These are phyloP conservation scores for Arachis monticola DNA, from an alignment of 331 rosid species.

Conservation along the genomic window DNA sequence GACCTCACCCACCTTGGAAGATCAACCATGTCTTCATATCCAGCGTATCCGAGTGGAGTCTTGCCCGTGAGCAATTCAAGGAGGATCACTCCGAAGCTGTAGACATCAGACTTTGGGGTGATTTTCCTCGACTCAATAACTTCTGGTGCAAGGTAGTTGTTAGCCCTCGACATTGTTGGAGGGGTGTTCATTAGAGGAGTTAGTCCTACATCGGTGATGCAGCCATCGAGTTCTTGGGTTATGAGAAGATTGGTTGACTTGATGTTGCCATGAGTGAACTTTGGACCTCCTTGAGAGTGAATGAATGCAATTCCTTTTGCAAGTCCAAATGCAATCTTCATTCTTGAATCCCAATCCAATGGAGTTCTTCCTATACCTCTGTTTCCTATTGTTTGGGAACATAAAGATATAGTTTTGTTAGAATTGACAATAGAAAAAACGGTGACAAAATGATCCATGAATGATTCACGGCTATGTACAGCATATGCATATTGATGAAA, in stretches of 20 bases:
- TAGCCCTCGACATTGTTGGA: constrained; percentile 51
- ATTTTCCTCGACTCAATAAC: constrained; percentile 53
- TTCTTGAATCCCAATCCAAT: constrained; percentile 71
- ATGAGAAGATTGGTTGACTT: constrained; percentile 81
- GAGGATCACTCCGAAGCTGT: constrained; percentile 83
- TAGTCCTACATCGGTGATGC: constrained; percentile 71
- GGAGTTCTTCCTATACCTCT: constrained; percentile 60
- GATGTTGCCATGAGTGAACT: constrained; percentile 72
- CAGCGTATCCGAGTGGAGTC: constrained; percentile 59
- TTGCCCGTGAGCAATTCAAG: constrained; percentile 84
- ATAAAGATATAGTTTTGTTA: not conserved
- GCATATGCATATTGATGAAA: constrained; percentile 8
- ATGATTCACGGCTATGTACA: not conserved
- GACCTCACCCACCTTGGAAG: constrained; percentile 81
- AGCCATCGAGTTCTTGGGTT: constrained; percentile 57
- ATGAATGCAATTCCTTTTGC: constrained; percentile 74
- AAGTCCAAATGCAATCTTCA: constrained; percentile 60
- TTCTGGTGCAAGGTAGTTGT: constrained; percentile 74
- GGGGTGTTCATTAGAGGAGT: constrained; percentile 59
- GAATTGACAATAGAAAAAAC: not conserved
- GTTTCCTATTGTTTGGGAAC: constrained; percentile 52
- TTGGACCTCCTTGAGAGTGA: constrained; percentile 58
- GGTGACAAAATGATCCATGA: constrained; percentile 1
- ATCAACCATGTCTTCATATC: constrained; percentile 64
- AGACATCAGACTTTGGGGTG: constrained; percentile 74